These are phyloP conservation scores for Aspergillus tanneri DNA, from an alignment of 2,329 filamentous ascomycete genomes.

Conservation along the genomic window DNA sequence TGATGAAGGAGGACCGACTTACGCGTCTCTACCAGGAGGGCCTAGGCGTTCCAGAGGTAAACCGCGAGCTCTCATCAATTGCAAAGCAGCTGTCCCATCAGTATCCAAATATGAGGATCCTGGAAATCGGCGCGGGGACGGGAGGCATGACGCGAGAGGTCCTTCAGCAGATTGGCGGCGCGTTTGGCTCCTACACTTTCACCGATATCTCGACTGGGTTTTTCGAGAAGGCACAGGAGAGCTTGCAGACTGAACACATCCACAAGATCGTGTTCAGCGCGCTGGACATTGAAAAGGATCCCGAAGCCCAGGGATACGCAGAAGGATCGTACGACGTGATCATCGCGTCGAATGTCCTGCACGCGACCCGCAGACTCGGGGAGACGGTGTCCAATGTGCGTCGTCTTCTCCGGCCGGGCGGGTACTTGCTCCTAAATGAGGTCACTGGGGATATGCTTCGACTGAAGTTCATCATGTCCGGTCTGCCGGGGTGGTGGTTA, in stretches of 20 bases:
- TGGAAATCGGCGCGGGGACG: constrained; percentile 46
- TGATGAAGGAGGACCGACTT: constrained; percentile 30
- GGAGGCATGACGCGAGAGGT: constrained; percentile 43
- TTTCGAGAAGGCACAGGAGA: constrained; percentile 37
- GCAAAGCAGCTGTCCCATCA: constrained; percentile 39
- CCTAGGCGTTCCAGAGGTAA: constrained; percentile 22
- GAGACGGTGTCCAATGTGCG: constrained; percentile 33
- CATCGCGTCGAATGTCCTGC: constrained; percentile 41
- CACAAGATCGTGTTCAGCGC: constrained; percentile 31
- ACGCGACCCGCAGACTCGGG: constrained; percentile 35
- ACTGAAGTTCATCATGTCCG: no score
- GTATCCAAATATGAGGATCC: constrained; percentile 45
- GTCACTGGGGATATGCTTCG: no score
- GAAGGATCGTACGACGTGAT: constrained; percentile 34
- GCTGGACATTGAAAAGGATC: constrained; percentile 34
- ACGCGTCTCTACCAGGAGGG: constrained; percentile 34
- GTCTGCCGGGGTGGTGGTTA: no score
- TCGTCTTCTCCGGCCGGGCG: constrained; percentile 43
- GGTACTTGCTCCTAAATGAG: constrained; percentile 46
- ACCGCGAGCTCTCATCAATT: constrained; percentile 27
- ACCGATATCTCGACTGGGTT: constrained; percentile 49
- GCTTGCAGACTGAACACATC: constrained; percentile 24
- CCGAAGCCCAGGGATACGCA: constrained; percentile 34
- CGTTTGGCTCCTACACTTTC: constrained; percentile 43
- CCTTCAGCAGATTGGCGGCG: constrained; percentile 29